Base-by-base conservation (phyloP, 352 stramenopile genomes). In the Phytophthora constricta region DNA sequence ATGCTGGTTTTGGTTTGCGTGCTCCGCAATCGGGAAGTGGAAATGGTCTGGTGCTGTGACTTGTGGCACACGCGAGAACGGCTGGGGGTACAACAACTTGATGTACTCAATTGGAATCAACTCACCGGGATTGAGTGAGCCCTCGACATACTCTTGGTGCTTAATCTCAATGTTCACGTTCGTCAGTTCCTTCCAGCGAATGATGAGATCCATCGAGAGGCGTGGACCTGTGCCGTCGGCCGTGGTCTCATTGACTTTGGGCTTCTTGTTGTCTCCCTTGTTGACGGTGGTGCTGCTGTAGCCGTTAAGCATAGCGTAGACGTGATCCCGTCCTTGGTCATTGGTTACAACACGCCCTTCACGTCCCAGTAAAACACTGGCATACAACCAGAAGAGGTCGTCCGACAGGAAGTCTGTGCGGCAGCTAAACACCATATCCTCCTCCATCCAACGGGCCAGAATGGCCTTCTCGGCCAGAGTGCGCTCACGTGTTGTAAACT, bases 331-430 rank as follows among this genome's bases (percentile, higher is more conserved):
- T 71, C 99, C 98, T 79, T 99, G 94, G 74, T 99, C 97, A 74
- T 99, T 99, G 3, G 95, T 98, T 5, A 99, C 80, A 7, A 98
- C 87, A 37, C 97, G 77, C 1, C 72, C 80, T 25, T 88, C 71
- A 7, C 67, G 57, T 5, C 80, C 84, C 27, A 95, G 59, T 19
- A 91, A 72, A 47, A 97, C 80, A 31, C 92, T 97, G 9, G 92
- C 96, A 72, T 98, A 98, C 31, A 99, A 77, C 97, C 97, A 99
- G 77, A 98, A 99, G 78, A 97, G 97, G 79, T 99, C 97, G 79
- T 99, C 97, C 23, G 87, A 91, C 23, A 91, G 63, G 39, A 79
- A 77, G 89, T 76, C 95, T 54, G 70, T 87, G 55, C 59, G 92
- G 78, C 78, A 98, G 89, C 62, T 96, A 74, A 97, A 99, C 19